Percentiles rank a stretch among this genome's conserved stretches.
phyloP scores from a whole-genome alignment of 2,329 filamentous ascomycete genomes.

The Fusarium metavorans region DNA sequence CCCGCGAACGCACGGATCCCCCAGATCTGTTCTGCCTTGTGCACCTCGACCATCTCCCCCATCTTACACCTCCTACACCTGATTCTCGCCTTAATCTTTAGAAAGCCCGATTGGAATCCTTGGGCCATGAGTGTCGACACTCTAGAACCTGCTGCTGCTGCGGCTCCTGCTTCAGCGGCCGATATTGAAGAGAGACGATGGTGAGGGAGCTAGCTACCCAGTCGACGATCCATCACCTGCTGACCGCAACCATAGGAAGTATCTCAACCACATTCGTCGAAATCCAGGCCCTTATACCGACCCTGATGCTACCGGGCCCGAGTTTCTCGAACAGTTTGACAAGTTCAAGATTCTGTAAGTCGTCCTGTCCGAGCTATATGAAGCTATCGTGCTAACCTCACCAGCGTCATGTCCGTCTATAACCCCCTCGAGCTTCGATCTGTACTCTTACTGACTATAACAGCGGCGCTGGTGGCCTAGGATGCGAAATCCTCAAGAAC shows the following conservation, averaged over 20 bases:
- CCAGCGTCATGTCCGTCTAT: conserved; percentile 63
- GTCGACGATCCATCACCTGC: background rate
- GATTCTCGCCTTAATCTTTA: background rate
- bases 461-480: conserved; percentile 92
- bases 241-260: conserved; percentile 69
- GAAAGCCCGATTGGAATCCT: background rate
- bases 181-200: conserved; percentile 50
- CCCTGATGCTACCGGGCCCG: conserved; percentile 65
- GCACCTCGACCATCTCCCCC: background rate
- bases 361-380: background rate
- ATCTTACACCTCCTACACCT: conserved; percentile 9
- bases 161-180: conserved; percentile 17
- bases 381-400: conserved; percentile 23
- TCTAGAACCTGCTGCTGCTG: conserved; percentile 13
- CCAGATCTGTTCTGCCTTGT: conserved; percentile 14
- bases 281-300: conserved; percentile 86
- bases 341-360: conserved; percentile 81
- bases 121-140: conserved; percentile 44
- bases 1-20: conserved; percentile 37
- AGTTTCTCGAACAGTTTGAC: conserved; percentile 69
- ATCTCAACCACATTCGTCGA: conserved; percentile 84
- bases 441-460: conserved; percentile 34
- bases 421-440: conserved; percentile 17
- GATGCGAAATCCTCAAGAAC: conserved; percentile 97
- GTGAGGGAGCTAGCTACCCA: conserved; percentile 41